phyloP scores from a whole-genome alignment of 2,329 filamentous ascomycete genomes.

The Xylaria sp. region DNA sequence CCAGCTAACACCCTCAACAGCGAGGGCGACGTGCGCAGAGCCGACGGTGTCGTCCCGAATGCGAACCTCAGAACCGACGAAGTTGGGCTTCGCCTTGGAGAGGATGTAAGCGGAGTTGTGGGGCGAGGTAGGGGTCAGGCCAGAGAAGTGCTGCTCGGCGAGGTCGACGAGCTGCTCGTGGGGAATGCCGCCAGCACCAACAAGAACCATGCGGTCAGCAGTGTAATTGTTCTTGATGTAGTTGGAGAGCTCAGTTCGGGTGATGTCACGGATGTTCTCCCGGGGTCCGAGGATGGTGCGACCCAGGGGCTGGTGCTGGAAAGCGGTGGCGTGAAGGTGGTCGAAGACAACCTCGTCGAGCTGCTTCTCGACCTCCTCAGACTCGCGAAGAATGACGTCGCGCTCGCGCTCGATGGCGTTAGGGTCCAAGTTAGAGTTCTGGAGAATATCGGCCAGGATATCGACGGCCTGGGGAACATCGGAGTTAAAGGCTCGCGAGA shows the following conservation, averaged over 20 bases:
- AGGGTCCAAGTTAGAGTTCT: constrained; percentile 97
- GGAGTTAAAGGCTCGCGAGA: constrained; percentile 97
- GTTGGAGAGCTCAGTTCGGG: constrained; percentile 79
- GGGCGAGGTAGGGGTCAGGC: constrained; percentile 69
- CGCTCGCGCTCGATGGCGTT: constrained; percentile 93
- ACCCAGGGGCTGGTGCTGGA: constrained; percentile 91
- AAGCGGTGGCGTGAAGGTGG: constrained; percentile 96
- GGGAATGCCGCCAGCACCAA: constrained; percentile 88
- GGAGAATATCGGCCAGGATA: constrained; percentile 97
- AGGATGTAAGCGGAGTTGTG: constrained; percentile 68
- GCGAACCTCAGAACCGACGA: constrained; percentile 92
- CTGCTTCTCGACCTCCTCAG: constrained; percentile 99
- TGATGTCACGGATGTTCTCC: constrained; percentile 97
- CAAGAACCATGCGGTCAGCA: constrained; percentile 97
- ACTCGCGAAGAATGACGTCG: constrained; percentile 96
- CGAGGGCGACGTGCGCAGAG: constrained; percentile 95
- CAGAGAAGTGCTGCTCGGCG: constrained; percentile 90
- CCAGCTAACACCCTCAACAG: constrained; percentile 99
- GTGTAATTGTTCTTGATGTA: constrained; percentile 99
- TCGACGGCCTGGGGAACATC: constrained; percentile 95
- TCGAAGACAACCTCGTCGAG: constrained; percentile 99
- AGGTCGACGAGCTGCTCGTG: constrained; percentile 92
- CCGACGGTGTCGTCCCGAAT: constrained; percentile 94
- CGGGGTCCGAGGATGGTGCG: constrained; percentile 96
- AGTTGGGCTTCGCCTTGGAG: constrained; percentile 86